Evolutionary conservation across 495 filamentous ascomycete genomes (phyloP).

Genomic region (Lasiosphaeria hispida): DNA sequence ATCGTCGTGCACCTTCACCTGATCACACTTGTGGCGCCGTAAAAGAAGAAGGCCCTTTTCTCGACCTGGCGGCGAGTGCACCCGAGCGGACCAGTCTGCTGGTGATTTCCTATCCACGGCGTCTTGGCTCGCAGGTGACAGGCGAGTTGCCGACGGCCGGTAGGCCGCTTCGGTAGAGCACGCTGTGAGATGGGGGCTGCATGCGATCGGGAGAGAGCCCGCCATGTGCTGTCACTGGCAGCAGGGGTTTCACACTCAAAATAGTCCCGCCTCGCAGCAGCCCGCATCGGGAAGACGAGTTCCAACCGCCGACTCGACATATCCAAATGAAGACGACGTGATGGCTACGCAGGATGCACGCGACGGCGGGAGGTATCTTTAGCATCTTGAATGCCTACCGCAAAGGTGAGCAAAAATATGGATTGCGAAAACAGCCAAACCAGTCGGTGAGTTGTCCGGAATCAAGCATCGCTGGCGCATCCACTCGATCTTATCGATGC

Average conservation of each 20-base stretch:
- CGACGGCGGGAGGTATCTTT: conserved; percentile 23
- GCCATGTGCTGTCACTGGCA: background rate
- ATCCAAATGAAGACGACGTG: background rate
- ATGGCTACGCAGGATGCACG: conserved; percentile 8
- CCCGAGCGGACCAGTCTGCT: too few species aligned
- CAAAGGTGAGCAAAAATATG: background rate
- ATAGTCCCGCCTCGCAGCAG: conserved; percentile 19
- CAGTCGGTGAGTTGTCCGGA: conserved; percentile 8
- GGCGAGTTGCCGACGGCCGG: background rate
- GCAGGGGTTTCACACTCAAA: conserved; percentile 15
- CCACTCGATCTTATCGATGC: background rate
- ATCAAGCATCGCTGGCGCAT: background rate
- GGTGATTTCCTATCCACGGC: too few species aligned
- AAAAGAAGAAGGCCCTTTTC: too few species aligned
- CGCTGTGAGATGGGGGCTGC: background rate
- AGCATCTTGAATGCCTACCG: conserved; percentile 4
- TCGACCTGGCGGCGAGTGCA: background rate
- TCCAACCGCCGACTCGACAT: conserved; percentile 26
- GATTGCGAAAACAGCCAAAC: background rate
- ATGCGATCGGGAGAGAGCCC: conserved; percentile 6
- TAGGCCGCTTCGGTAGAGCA: background rate
- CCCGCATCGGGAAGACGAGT: conserved; percentile 19
- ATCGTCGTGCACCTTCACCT: too few species aligned
- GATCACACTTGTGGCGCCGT: too few species aligned
- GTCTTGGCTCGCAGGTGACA: too few species aligned